Base-by-base conservation (phyloP, 2,329 filamentous ascomycete genomes). In the Microdochium paspali region DNA sequence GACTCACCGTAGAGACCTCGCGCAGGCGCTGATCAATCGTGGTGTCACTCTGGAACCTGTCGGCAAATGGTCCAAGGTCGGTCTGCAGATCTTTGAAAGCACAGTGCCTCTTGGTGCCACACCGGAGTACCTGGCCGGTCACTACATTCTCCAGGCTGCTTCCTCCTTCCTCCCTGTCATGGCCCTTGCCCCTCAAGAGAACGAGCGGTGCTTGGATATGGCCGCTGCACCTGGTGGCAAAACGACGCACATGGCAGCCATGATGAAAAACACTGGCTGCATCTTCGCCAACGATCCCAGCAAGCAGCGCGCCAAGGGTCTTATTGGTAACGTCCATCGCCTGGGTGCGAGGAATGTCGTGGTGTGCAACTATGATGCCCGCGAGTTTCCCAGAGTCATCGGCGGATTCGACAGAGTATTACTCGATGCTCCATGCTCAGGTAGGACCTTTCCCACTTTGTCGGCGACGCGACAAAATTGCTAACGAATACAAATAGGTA, bases 31-130 rank as follows among this genome's bases (percentile, higher is more conserved):
- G 50, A 96, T 96, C 74, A 95, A 95, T 71, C 87, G 91, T 53
- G 93, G 93, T 54, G 93, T 98, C 44, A 94, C 90, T 13, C 79
- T 98, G 32, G 91, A 98, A 67, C 93, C 93, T 2, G 89, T 98
- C 18, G 93, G 93, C 51, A 97, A 97, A 68, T 98, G 93, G 93
- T 93, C 87, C 56, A 98, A 98, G 72, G 90, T 98, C 53, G 93
- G 93, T 44, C 78, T 98, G 35, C 93, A 98, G 66, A 82, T 98
- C 50, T 98, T 98, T 65, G 93, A 98, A 67, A 87, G 86, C 49
- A 85, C 83, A 47, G 82, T 87, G 0, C 61, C 58, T 18, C 40
- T 51, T n/a, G 90, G 90, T 77, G 93, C 93, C 24, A 98, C 93
- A 1, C 93, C 93, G 10, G 93, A 98, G 68, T 98, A 98, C 66